These are phyloP conservation scores for Dryas octopetala DNA, from an alignment of 306 rosid species.

Conservation along the genomic window DNA sequence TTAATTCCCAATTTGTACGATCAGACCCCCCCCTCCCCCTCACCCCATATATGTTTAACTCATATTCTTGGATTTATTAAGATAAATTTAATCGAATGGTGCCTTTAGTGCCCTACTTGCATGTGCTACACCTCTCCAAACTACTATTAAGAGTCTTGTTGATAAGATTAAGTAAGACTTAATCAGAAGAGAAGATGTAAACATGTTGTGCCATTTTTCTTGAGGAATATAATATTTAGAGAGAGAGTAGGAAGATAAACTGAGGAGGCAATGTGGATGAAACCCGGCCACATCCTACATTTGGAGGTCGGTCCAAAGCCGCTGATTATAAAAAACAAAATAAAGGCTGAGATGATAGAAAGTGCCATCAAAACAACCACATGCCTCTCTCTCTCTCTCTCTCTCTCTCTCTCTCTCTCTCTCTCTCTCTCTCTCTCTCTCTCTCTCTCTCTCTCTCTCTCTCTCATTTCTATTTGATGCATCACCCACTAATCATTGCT, in stretches of 20 bases:
- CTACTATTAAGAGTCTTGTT: not conserved
- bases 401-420: slow-evolving; percentile 18
- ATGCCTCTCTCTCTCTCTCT: slow-evolving; percentile 37
- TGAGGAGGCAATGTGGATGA: slow-evolving; percentile 54
- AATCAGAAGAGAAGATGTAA: not conserved
- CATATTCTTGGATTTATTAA: slow-evolving; percentile 1
- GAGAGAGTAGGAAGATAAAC: not conserved
- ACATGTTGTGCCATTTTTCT: not conserved
- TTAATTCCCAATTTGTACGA: slow-evolving; percentile 12
- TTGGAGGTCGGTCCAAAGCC: slow-evolving; percentile 31
- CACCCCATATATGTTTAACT: not conserved
- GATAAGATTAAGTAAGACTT: not conserved
- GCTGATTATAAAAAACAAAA: slow-evolving; percentile 24
- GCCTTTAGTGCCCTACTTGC: slow-evolving; percentile 9
- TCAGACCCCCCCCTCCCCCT: not conserved
- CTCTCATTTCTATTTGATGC: slow-evolving; percentile 46
- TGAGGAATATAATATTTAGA: not conserved
- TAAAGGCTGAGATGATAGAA: slow-evolving; percentile 40
- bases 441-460: slow-evolving; percentile 16
- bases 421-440: slow-evolving; percentile 19
- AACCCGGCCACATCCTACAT: slow-evolving; percentile 50
- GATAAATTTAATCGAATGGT: slow-evolving; percentile 18
- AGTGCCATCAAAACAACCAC: slow-evolving; percentile 65
- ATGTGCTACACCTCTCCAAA: not conserved
- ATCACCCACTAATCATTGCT: slow-evolving; percentile 77